Conservation (phyloP, 2,329 filamentous ascomycete species). For the Cytospora piceicola region DNA sequence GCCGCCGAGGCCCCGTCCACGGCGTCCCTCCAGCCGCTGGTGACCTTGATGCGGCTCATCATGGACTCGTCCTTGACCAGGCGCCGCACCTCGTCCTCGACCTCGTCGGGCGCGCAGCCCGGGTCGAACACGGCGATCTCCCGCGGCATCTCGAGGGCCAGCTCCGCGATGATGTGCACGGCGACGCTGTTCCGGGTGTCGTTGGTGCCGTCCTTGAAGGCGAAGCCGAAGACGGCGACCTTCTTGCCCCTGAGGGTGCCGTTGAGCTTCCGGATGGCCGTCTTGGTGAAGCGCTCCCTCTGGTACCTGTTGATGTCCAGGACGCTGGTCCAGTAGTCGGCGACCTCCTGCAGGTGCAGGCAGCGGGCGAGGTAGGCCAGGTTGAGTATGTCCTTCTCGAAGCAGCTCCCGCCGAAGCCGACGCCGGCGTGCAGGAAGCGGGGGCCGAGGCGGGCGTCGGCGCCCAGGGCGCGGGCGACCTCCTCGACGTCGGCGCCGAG, state of each 20-base stretch:
- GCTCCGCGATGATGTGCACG: slow-evolving; percentile 54
- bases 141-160: slow-evolving; percentile 53
- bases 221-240: slow-evolving; percentile 61
- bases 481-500: slow-evolving; percentile 63
- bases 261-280: slow-evolving; percentile 58
- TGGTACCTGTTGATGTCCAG: slow-evolving; percentile 64
- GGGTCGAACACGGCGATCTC: slow-evolving; percentile 60
- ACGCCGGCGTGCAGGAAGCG: slow-evolving; percentile 62
- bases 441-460: slow-evolving; percentile 60
- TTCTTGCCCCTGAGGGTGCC: slow-evolving; percentile 59
- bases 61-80: slow-evolving; percentile 36
- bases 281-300: slow-evolving; percentile 55
- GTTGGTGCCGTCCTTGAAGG: slow-evolving; percentile 65
- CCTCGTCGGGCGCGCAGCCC: slow-evolving; percentile 42
- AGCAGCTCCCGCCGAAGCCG: slow-evolving; percentile 68
- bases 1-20: slow-evolving; percentile 51
- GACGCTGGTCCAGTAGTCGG: slow-evolving; percentile 62
- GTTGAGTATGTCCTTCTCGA: slow-evolving; percentile 65
- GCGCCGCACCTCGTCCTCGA: slow-evolving; percentile 37
- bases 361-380: slow-evolving; percentile 62
- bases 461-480: slow-evolving; percentile 57
- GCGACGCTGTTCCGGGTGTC: slow-evolving; percentile 62
- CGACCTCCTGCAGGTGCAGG: slow-evolving; percentile 60
- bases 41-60: slow-evolving; percentile 43
- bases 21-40: slow-evolving; percentile 47